These are phyloP conservation scores for Poronia punctata DNA, from an alignment of 495 filamentous ascomycete genomes.

Conservation along the genomic window DNA sequence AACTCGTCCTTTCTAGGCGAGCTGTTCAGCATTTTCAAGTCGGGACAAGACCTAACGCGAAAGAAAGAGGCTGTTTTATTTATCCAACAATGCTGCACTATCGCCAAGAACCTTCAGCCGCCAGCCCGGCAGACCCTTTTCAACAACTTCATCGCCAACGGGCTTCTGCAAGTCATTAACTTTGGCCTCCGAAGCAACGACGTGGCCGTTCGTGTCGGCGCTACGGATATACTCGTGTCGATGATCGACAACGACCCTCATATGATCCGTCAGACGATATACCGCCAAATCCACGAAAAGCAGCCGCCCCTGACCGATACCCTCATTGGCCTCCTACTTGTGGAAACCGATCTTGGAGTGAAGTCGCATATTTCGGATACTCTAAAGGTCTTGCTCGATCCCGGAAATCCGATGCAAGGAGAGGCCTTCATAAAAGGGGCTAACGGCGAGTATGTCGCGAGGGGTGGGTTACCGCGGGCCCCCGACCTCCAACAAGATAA, in stretches of 20 bases:
- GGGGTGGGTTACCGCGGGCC: slow-evolving; percentile 32
- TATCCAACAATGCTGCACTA: slow-evolving; percentile 91
- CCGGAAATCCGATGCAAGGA: slow-evolving; percentile 50
- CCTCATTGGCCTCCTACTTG: slow-evolving; percentile 83
- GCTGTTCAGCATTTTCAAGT: slow-evolving; percentile 81
- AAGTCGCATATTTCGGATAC: slow-evolving; percentile 95
- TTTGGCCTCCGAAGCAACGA: slow-evolving; percentile 82
- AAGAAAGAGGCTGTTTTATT: slow-evolving; percentile 94
- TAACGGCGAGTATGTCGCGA: slow-evolving; percentile 61
- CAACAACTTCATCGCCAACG: slow-evolving; percentile 79
- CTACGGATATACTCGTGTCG: slow-evolving; percentile 87
- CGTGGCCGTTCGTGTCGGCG: slow-evolving; percentile 79
- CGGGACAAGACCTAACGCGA: slow-evolving; percentile 55
- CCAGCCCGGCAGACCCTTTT: slow-evolving; percentile 74
- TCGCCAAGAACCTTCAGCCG: slow-evolving; percentile 88
- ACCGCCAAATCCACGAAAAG: slow-evolving; percentile 82
- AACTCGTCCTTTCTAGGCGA: slow-evolving; percentile 74
- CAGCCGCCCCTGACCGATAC: slow-evolving; percentile 85
- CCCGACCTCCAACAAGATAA: slow-evolving; percentile 72
- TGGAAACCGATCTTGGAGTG: slow-evolving; percentile 87
- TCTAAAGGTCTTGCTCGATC: slow-evolving; percentile 88
- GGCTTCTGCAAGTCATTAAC: slow-evolving; percentile 82
- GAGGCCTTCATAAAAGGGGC: slow-evolving; percentile 57
- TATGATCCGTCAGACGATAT: slow-evolving; percentile 89
- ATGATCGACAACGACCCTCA: slow-evolving; percentile 93